phyloP scores from a whole-genome alignment of 2,329 filamentous ascomycete genomes.

The Stemphylium beticola region DNA sequence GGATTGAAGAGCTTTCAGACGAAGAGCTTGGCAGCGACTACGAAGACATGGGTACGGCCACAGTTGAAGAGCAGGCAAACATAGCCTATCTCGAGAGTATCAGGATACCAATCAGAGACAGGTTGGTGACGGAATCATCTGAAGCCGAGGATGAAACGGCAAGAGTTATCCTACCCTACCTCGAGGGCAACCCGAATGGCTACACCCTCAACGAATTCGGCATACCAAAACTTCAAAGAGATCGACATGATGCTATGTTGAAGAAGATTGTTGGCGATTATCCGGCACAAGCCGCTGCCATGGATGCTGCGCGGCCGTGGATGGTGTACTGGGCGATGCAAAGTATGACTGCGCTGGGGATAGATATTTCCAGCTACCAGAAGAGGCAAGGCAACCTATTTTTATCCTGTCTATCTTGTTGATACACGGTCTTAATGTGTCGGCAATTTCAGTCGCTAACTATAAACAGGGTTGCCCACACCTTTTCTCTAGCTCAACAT shows the following conservation, averaged over 20 bases:
- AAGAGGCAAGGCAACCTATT: constrained; percentile 60
- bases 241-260: constrained; percentile 67
- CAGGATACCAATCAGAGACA: constrained; percentile 67
- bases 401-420: neutral
- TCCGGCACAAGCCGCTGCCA: constrained; percentile 71
- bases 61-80: constrained; percentile 35
- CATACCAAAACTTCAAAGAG: constrained; percentile 74
- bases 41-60: constrained; percentile 46
- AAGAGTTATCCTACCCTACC: constrained; percentile 70
- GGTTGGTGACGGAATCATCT: constrained; percentile 71
- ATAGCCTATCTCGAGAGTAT: constrained; percentile 40
- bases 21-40: constrained; percentile 36
- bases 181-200: constrained; percentile 61
- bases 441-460: constrained; percentile 15
- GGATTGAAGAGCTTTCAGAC: constrained; percentile 49
- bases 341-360: constrained; percentile 75
- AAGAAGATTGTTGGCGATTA: constrained; percentile 62
- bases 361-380: constrained; percentile 71
- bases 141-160: constrained; percentile 71
- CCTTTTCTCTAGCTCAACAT: constrained; percentile 83
- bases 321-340: constrained; percentile 90
- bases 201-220: constrained; percentile 71
- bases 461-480: constrained; percentile 65
- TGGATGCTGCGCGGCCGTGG: constrained; percentile 92
- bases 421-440: neutral